Evolutionary conservation across 495 filamentous ascomycete genomes (phyloP).

Genomic region (Podospora appendiculata): DNA sequence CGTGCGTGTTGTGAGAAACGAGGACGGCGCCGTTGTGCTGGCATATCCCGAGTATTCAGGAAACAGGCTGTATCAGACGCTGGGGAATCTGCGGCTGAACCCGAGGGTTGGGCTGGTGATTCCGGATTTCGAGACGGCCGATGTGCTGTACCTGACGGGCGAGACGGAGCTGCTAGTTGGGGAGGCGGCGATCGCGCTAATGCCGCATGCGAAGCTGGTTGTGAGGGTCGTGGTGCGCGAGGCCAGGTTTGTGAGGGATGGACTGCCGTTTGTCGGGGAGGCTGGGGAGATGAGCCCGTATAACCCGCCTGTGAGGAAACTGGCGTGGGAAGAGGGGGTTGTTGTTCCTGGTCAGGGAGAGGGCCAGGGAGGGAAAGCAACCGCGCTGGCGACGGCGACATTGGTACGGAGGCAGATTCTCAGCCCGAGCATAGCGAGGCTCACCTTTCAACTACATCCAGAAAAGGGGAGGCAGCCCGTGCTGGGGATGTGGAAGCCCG

Average conservation of each 20-base stretch:
- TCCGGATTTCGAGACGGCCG: constrained; percentile 61
- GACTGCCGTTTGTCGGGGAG: constrained; percentile 58
- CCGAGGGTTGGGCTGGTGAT: constrained; percentile 57
- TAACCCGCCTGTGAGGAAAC: constrained; percentile 38
- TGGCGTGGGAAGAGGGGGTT: constrained; percentile 18
- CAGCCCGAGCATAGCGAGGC: constrained; percentile 56
- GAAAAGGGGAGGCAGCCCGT: not conserved
- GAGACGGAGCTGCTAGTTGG: constrained; percentile 54
- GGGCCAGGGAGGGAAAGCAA: not conserved
- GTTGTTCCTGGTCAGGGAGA: not conserved
- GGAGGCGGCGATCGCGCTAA: constrained; percentile 47
- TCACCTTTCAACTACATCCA: constrained; percentile 49
- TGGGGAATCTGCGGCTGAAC: constrained; percentile 63
- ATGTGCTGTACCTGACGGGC: constrained; percentile 65
- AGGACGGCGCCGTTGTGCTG: constrained; percentile 37
- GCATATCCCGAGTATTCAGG: constrained; percentile 77
- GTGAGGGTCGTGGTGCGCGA: constrained; percentile 55
- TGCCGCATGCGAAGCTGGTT: constrained; percentile 64
- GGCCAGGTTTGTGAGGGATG: constrained; percentile 52
- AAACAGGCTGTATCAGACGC: constrained; percentile 72
- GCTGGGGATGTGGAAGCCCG: constrained; percentile 46
- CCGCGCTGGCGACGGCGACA: constrained; percentile 31
- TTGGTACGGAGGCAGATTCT: constrained; percentile 47
- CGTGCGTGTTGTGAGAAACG: constrained; percentile 54
- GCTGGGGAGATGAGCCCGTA: constrained; percentile 58